Base-by-base conservation (phyloP, 345 rosid species). In the Rhodamnia argentea region DNA sequence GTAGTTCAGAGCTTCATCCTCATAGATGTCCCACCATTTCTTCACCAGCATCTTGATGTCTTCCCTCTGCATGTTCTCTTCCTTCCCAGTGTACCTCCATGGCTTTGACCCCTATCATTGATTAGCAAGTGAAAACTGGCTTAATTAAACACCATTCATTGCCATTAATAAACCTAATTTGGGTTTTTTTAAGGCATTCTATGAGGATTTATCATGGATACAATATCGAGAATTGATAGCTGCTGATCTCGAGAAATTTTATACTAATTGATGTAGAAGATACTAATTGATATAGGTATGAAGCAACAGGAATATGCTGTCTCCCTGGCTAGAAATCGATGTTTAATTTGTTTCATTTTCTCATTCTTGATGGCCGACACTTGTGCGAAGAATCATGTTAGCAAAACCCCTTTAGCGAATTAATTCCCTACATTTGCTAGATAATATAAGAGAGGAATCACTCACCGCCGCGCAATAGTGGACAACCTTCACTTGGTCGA, bases 71-170 rank as follows among this genome's bases (percentile, higher is more conserved):
- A 95, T 93, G 85, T 95, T 96, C 44, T 78, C 93, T 87, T 95
- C 99, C 64, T 89, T 87, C 37, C 98, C 98, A 1, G 99, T 95
- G 87, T 90, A 96, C 88, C 98, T 96, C 99, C 99, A 95, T 42
- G 99, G 99, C 90, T 96, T 96, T 18, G 96, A 92, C 47, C 99
- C 99, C 98, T 95, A 57, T 42, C 52, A 37, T 37, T 18, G 13
- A 37, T 70, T 12, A 70, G 23, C 78, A 70, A 37, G 24, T 57
- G 42, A 15, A 47, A 53, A 52, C 52, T 24, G 44, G 78, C 78
- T 6, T 70, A 18, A 37, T 70, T 51, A 83, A 27, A 51, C 60
- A 5, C 15, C 44, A 32, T 47, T 13, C 10, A 22, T 16, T 40
- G 16, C 23, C 10, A 22, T 16, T 40, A 27, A 18, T 32, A 70